A percentile compares a stretch with the other conserved stretches of the same genome.
Conservation (phyloP, 345 rosid genomes). For the Aquilaria sinensis region DNA sequence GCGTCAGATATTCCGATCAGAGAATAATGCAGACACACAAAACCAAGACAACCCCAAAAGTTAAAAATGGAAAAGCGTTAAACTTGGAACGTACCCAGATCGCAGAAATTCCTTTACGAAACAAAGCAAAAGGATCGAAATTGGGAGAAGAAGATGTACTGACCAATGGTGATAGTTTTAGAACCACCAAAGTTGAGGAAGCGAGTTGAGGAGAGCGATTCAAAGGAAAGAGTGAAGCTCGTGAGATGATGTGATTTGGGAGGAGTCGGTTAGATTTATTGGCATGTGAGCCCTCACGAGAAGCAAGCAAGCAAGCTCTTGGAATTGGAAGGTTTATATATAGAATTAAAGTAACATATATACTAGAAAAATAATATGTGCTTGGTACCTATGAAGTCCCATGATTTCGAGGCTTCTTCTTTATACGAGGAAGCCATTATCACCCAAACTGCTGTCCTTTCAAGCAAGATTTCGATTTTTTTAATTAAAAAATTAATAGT, state of each 20-base stretch:
- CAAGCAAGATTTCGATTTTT: too few species aligned
- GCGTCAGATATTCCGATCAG: constrained; percentile 14
- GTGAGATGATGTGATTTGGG: constrained; percentile 23
- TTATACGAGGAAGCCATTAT: too few species aligned
- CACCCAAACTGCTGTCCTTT: too few species aligned
- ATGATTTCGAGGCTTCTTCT: too few species aligned
- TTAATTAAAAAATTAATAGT: background rate
- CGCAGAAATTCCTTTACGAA: background rate
- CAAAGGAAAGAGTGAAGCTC: constrained; percentile 19
- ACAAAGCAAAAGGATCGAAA: background rate
- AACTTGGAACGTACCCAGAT: constrained; percentile 18
- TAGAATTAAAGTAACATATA: too few species aligned
- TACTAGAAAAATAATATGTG: too few species aligned
- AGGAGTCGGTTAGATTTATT: constrained; percentile 20
- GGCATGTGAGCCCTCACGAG: constrained; percentile 42
- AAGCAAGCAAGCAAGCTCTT: constrained; percentile 3
- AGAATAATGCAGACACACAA: constrained; percentile 17
- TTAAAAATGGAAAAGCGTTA: background rate
- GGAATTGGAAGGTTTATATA: too few species aligned
- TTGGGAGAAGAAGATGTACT: background rate
- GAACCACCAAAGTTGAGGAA: constrained; percentile 3
- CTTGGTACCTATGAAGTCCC: too few species aligned
- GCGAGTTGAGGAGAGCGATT: constrained; percentile 4
- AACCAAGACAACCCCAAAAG: constrained; percentile 24
- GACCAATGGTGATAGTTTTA: background rate